A percentile compares a stretch with the other conserved stretches of the same genome.
Evolutionary conservation across 306 rosid genomes (phyloP).

Genomic region (Cucurbita argyrosperma): DNA sequence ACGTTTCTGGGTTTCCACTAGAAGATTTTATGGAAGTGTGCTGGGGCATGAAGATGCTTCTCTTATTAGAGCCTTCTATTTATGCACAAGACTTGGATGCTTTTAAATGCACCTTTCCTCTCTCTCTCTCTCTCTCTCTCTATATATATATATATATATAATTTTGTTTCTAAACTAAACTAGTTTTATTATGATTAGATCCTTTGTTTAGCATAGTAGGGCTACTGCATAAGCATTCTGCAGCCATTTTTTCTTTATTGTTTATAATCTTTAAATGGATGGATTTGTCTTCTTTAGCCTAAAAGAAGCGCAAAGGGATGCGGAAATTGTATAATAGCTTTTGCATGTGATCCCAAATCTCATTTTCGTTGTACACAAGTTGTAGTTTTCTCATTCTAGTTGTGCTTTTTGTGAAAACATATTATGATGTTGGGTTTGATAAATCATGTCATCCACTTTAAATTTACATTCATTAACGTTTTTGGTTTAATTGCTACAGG

Average conservation of each 20-base stretch:
- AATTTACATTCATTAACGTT: neutral
- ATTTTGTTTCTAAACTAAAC: neutral
- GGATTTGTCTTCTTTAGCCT: neutral
- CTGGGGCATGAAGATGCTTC: neutral
- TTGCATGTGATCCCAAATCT: neutral
- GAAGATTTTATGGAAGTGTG: neutral
- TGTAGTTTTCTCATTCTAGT: neutral
- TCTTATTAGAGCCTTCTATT: neutral
- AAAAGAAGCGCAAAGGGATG: neutral
- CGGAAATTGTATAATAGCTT: neutral
- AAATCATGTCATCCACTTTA: neutral
- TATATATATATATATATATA: neutral
- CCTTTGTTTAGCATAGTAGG: neutral
- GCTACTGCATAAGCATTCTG: neutral
- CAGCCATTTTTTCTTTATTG: neutral
- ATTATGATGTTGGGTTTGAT: neutral
- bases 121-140: too few species aligned
- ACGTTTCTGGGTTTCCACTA: neutral
- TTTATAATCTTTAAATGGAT: neutral
- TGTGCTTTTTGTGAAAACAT: neutral
- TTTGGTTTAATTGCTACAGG: slow-evolving; percentile 30
- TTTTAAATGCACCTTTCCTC: neutral
- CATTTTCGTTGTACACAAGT: neutral
- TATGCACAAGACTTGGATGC: neutral
- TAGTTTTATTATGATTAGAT: neutral